Evolutionary conservation across 306 rosid genomes (phyloP).

Genomic region (apple (Malus domestica)): DNA sequence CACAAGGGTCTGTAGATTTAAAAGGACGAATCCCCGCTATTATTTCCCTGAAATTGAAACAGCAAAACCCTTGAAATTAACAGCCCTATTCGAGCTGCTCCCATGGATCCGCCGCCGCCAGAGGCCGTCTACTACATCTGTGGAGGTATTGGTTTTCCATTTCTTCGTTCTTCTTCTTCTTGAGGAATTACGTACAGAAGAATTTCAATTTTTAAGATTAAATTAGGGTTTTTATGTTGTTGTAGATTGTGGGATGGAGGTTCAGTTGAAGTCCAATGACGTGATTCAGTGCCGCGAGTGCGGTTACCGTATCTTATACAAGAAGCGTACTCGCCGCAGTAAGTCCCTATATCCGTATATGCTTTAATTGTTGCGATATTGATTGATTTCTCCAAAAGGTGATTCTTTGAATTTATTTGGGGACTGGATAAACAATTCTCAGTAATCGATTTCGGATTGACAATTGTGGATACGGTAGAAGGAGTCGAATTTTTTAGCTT

Average conservation of each 20-base stretch:
- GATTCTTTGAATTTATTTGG: neutral
- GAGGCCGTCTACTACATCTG: constrained; percentile 63
- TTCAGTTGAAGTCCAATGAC: constrained; percentile 74
- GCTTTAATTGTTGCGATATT: neutral
- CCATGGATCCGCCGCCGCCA: constrained; percentile 73
- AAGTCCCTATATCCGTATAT: constrained; percentile 10
- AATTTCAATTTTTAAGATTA: neutral
- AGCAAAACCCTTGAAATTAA: neutral
- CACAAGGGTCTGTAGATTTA: too few species aligned
- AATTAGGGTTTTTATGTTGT: neutral
- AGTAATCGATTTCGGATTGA: neutral
- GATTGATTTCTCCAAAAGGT: neutral
- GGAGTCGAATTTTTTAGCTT: neutral
- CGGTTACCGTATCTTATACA: constrained; percentile 87
- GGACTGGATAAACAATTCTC: neutral
- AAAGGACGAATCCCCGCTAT: neutral
- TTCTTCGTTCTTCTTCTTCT: neutral
- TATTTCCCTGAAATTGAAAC: neutral
- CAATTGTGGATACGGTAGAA: neutral
- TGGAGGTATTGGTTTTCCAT: constrained; percentile 35
- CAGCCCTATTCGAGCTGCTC: neutral
- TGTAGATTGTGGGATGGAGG: constrained; percentile 89
- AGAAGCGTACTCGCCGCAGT: constrained; percentile 99
- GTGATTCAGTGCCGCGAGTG: constrained; percentile 96
- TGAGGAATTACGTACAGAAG: neutral